These are phyloP conservation scores for Iris macrosiphon DNA, from an alignment of 106 monocot species.

Conservation along the genomic window DNA sequence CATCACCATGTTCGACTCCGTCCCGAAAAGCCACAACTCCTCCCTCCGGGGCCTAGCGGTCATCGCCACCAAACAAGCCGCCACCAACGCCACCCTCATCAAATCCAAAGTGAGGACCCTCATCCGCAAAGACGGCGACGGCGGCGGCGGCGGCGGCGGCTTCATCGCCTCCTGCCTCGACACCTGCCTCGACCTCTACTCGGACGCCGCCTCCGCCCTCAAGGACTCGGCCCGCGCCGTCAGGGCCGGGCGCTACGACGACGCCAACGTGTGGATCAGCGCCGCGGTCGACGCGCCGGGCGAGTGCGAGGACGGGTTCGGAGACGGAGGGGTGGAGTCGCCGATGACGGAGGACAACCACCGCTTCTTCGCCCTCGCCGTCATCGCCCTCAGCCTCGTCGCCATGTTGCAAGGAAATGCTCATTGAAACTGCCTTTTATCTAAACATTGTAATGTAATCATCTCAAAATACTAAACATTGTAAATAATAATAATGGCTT, in stretches of 20 bases:
- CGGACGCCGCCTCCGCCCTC: background rate
- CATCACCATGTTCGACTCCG: slow-evolving; percentile 3
- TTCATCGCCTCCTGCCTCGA: background rate
- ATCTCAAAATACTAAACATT: too few species aligned
- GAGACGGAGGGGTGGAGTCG: background rate
- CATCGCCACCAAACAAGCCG: slow-evolving; percentile 3
- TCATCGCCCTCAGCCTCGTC: slow-evolving; percentile 5
- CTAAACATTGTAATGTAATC: too few species aligned
- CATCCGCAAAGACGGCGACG: too few species aligned
- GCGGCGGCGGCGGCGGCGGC: too few species aligned
- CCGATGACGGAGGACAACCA: slow-evolving; percentile 4
- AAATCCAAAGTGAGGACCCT: background rate
- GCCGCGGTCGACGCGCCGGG: slow-evolving; percentile 4
- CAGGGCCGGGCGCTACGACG: background rate
- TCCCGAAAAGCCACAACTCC: background rate
- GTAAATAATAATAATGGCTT: too few species aligned
- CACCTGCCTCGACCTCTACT: slow-evolving; percentile 7
- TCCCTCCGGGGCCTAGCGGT: slow-evolving; percentile 11
- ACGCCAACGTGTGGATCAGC: slow-evolving; percentile 6
- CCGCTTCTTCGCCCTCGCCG: background rate
- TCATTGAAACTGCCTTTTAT: too few species aligned
- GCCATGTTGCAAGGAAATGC: background rate
- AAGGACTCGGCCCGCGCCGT: background rate
- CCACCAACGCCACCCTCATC: slow-evolving; percentile 1
- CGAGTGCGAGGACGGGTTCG: slow-evolving; percentile 7